Conservation (phyloP, 495 filamentous ascomycete genomes). For the Lasiosphaeris hirsuta region DNA sequence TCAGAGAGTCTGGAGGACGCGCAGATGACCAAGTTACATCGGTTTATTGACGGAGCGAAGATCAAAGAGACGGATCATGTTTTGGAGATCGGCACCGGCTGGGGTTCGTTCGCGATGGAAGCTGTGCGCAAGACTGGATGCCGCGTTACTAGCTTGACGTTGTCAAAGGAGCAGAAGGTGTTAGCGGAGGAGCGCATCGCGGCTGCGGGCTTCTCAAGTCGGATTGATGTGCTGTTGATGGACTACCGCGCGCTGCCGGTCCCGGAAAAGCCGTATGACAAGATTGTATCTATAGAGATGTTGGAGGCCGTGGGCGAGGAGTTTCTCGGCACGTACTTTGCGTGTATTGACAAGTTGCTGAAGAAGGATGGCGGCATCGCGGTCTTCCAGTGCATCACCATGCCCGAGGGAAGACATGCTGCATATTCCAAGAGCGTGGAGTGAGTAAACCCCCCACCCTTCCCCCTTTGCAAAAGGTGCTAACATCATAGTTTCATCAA, state of each 20-base stretch:
- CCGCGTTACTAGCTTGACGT: constrained; percentile 58
- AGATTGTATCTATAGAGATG: constrained; percentile 72
- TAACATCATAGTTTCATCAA: constrained; percentile 57
- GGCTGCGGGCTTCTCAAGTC: constrained; percentile 47
- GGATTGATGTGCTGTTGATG: constrained; percentile 55
- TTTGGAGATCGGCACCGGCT: constrained; percentile 67
- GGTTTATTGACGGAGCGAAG: constrained; percentile 56
- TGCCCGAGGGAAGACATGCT: constrained; percentile 57
- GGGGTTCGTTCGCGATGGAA: constrained; percentile 64
- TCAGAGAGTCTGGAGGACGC: constrained; percentile 60
- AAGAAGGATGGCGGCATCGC: constrained; percentile 63
- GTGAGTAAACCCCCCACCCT: constrained; percentile 26
- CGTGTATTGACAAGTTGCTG: constrained; percentile 54
- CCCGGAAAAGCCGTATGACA: constrained; percentile 58
- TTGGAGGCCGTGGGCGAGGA: constrained; percentile 67
- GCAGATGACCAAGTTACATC: constrained; percentile 60
- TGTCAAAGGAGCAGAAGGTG: constrained; percentile 59
- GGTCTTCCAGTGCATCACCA: constrained; percentile 73
- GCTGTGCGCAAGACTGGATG: constrained; percentile 59
- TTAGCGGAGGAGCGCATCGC: constrained; percentile 57
- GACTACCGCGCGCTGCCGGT: constrained; percentile 58
- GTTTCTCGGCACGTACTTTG: constrained; percentile 60
- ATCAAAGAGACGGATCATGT: constrained; percentile 62
- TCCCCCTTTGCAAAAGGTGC: neutral
- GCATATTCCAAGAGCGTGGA: constrained; percentile 45